phyloP scores from a whole-genome alignment of 371 early-diverging fungal species.

The Basidiobolus meristosporus region DNA sequence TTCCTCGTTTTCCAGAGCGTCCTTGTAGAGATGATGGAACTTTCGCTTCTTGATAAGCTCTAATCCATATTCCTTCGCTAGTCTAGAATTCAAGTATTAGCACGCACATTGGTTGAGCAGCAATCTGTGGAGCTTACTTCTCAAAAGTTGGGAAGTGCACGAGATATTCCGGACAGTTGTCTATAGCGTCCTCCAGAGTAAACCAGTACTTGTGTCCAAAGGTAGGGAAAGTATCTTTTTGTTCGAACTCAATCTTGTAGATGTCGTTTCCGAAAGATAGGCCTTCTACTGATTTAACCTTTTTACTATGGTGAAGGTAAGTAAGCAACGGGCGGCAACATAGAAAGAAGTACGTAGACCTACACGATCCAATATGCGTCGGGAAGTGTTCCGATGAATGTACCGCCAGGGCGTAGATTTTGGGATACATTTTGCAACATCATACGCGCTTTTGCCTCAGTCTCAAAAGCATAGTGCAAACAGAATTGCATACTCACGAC shows the following conservation, averaged over 20 bases:
- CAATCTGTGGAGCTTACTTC: constrained; percentile 18
- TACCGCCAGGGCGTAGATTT: constrained; percentile 63
- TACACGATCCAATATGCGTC: constrained; percentile 83
- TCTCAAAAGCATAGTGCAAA: constrained; percentile 93
- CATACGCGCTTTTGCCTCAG: constrained; percentile 54
- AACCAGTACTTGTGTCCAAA: constrained; percentile 89
- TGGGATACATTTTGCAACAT: constrained; percentile 70
- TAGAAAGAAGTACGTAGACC: constrained; percentile 4
- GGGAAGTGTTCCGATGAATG: constrained; percentile 89
- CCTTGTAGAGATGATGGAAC: constrained; percentile 67
- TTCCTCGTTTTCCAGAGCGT: constrained; percentile 24
- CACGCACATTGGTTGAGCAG: not conserved
- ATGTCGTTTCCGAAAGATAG: constrained; percentile 69
- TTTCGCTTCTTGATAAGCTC: constrained; percentile 37
- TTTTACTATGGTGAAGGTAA: constrained; percentile 13
- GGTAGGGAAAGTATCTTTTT: constrained; percentile 24
- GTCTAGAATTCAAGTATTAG: constrained; percentile 11
- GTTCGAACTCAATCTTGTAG: constrained; percentile 64
- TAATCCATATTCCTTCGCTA: constrained; percentile 75
- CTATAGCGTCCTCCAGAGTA: constrained; percentile 88
- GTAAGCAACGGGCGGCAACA: not conserved
- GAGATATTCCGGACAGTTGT: constrained; percentile 95
- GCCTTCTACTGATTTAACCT: constrained; percentile 14
- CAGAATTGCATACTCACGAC: constrained; percentile 92
- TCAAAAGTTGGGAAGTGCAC: constrained; percentile 67